These are phyloP conservation scores for Besnoitia besnoiti DNA, from an alignment of 169 alveolate genomes.

Conservation along the genomic window DNA sequence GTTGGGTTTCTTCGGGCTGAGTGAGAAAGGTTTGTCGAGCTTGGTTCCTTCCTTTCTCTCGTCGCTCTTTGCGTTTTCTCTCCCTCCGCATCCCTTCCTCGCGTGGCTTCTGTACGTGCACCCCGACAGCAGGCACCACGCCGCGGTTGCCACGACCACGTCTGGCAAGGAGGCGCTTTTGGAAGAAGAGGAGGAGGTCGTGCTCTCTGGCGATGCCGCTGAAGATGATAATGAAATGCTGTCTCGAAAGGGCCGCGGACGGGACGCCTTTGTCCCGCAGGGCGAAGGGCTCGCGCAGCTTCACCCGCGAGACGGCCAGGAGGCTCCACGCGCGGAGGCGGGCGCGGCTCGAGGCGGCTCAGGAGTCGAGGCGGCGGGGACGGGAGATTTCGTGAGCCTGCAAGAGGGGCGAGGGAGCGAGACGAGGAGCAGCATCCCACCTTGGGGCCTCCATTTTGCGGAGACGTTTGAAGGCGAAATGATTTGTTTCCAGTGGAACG, in stretches of 20 bases:
- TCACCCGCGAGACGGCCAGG: not conserved
- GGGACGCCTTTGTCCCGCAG: not conserved
- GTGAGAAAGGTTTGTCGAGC: no score
- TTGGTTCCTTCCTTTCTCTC: not conserved
- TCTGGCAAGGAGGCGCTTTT: not conserved
- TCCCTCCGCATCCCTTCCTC: slow-evolving; percentile 5
- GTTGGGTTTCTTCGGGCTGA: no score
- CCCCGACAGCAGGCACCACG: slow-evolving; percentile 20
- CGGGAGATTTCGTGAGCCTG: not conserved
- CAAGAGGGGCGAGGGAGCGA: not conserved
- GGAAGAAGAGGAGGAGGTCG: not conserved
- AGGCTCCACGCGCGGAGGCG: not conserved
- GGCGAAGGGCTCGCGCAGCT: not conserved
- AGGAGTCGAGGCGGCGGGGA: not conserved
- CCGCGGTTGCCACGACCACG: not conserved
- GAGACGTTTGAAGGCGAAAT: slow-evolving; percentile 38
- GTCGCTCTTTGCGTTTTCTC: not conserved
- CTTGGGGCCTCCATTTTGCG: slow-evolving; percentile 6
- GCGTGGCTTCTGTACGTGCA: not conserved
- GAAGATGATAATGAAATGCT: not conserved
- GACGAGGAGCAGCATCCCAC: not conserved
- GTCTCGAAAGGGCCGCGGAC: not conserved
- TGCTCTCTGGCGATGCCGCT: not conserved
- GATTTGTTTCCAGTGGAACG: slow-evolving; percentile 54
- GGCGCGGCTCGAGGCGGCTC: not conserved